These are phyloP conservation scores for Geoglossum cookeanum DNA, from an alignment of 2,329 filamentous ascomycete species.

Conservation along the genomic window DNA sequence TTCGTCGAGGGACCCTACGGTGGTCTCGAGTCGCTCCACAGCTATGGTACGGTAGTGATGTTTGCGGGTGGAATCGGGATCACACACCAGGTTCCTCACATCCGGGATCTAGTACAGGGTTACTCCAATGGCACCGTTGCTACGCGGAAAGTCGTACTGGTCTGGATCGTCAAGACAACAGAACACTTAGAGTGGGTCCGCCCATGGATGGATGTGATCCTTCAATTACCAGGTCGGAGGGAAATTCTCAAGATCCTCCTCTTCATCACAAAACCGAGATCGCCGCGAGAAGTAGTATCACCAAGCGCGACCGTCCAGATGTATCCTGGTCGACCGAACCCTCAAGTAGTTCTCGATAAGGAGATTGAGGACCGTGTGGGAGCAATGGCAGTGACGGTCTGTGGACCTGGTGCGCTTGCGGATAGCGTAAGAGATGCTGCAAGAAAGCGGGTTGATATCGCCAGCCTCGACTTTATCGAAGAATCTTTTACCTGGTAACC, in stretches of 20 bases:
- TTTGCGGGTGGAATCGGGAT: slow-evolving; percentile 69
- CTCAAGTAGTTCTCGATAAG: slow-evolving; percentile 35
- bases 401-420: slow-evolving; percentile 42
- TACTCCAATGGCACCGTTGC: slow-evolving; percentile 50
- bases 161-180: slow-evolving; percentile 63
- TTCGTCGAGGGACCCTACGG: slow-evolving; percentile 62
- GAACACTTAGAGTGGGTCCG: slow-evolving; percentile 45
- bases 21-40: slow-evolving; percentile 48
- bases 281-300: slow-evolving; percentile 32
- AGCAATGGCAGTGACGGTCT: slow-evolving; percentile 41
- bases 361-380: slow-evolving; percentile 35
- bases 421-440: slow-evolving; percentile 39
- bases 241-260: slow-evolving; percentile 40
- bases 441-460: slow-evolving; percentile 30
- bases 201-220: slow-evolving; percentile 45
- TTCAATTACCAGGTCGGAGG: slow-evolving; percentile 37
- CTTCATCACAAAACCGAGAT: slow-evolving; percentile 41
- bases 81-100: slow-evolving; percentile 58
- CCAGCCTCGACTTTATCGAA: slow-evolving; percentile 41
- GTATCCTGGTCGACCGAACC: slow-evolving; percentile 38
- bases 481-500: slow-evolving; percentile 43
- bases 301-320: slow-evolving; percentile 41
- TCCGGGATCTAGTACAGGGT: slow-evolving; percentile 51
- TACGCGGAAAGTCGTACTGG: slow-evolving; percentile 50
- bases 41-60: slow-evolving; percentile 60